Evolutionary conservation across 345 rosid species (phyloP), one percentile per base, ranked within the genome.

Genomic region (Hevea brasiliensis): DNA sequence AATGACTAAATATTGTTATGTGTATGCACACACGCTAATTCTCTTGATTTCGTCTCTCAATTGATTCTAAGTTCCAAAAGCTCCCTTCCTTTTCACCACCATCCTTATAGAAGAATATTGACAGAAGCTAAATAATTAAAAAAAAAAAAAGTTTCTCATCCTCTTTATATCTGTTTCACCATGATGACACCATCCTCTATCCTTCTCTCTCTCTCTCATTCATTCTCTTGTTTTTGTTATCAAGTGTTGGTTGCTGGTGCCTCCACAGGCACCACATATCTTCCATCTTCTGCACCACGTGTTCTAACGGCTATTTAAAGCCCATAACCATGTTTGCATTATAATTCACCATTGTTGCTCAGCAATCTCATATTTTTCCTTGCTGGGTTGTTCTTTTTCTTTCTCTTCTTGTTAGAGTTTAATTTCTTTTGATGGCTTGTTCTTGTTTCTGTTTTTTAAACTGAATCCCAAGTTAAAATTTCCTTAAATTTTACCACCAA

Each of bases 311-410:
- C 10, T 27, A 57, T 21, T 50, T 24, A 21, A 4, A 58, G 65
- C 73, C 56, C 56, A 70, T 59, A 59, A 58, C 74, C 57, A 26
- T 24, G 27, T 44, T 44, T 57, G 40, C 65, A 44, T 14, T 61
- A 48, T 72, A 60, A 60, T 62, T 40, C 53, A 72, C 51, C 60
- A 18, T 59, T 27, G 3, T 61, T 37, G 14, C 15, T 44, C 14
- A 26, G 21, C 23, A 21, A 3, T 20, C 40, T 48, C 9, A 7
- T 6, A 26, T 66, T 26, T 7, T 13, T 26, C 21, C 70, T 48
- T 48, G 12, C 8, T 66, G 54, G n/a, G 21, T 15, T 13, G 40
- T 26, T 66, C 21, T 66, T 42, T 11, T 4, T 37, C 47, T 8
- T 18, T 17, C 14, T 41, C 6, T 9, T 32, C 37, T 32, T 32